Base-by-base conservation (phyloP, 345 rosid species). In the Eucalyptus polyanthemos region DNA sequence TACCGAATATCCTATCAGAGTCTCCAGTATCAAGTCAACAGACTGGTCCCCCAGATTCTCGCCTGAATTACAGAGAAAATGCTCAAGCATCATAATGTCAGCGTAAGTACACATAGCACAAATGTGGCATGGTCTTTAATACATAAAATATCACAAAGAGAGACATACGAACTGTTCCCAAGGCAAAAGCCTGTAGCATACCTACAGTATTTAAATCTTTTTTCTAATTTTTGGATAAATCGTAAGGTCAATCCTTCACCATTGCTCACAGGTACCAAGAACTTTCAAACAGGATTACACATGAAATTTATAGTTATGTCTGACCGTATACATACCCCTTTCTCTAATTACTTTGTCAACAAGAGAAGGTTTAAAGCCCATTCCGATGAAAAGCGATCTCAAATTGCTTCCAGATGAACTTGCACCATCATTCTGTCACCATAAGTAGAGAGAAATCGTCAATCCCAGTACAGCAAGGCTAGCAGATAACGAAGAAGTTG, bases 331-430 rank as follows among this genome's bases (percentile, higher is more conserved):
- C 89, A 34, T 95, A 97, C 99, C 99, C 87, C 95, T 95, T 92
- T 95, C 98, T 88, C 94, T 91, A 87, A 98, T 94, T 27, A 91
- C 97, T 93, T 92, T 94, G 91, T 95, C 94, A 14, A 95, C 96
- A 90, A 95, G 96, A 89, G 95, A 91, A 40, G 98, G 91, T 44
- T 88, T 80, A 91, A 94, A 98, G 54, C 99, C 98, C 99, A 98
- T 97, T 92, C 93, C 98, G 87, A 92, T 89, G 42, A 98, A 90
- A 88, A 92, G 93, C 24, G 98, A 95, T 90, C 95, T 94, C 16
- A 93, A 88, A 89, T 91, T 89, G 94, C 94, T 94, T 90, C 95
- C 94, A 45, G 99, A 96, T 89, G 99, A 97, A 90, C 99, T 96
- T 89, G 99, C 96, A 69, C 88, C 92, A 90, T 93, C 91, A 65